A percentile compares a stretch with the other conserved stretches of the same genome.
phyloP scores from a whole-genome alignment of 2,329 filamentous ascomycete genomes.

The Trichothecium roseum region DNA sequence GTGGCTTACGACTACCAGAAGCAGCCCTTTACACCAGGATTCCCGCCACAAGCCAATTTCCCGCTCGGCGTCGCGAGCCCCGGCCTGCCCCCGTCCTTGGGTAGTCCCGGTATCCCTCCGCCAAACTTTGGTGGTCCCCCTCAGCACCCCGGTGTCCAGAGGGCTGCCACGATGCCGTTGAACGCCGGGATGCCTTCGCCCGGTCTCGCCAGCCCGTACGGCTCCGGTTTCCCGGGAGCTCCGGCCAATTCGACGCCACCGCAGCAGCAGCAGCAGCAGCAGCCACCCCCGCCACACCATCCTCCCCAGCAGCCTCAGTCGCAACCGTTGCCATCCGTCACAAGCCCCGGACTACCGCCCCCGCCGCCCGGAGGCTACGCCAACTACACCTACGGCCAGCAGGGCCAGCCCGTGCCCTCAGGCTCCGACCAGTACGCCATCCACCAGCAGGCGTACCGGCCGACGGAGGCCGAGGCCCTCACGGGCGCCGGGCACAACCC shows the following conservation, averaged over 20 bases:
- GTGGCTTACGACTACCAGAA: slow-evolving; percentile 45
- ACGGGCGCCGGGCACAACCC: slow-evolving; percentile 23
- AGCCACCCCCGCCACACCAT: slow-evolving; percentile 17
- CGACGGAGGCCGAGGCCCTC: slow-evolving; percentile 50
- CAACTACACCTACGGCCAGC: slow-evolving; percentile 35
- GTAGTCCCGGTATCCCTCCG: slow-evolving; percentile 28
- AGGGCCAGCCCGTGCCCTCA: slow-evolving; percentile 7
- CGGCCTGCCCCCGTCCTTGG: slow-evolving; percentile 13
- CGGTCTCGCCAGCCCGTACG: slow-evolving; percentile 27
- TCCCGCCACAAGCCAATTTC: slow-evolving; percentile 35
- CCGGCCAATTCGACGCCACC: slow-evolving; percentile 33
- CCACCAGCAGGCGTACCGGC: slow-evolving; percentile 61
- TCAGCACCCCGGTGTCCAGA: slow-evolving; percentile 34
- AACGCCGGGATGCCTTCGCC: slow-evolving; percentile 26
- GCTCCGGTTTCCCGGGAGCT: slow-evolving; percentile 28
- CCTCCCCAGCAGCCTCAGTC: slow-evolving; percentile 11
- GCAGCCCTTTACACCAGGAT: slow-evolving; percentile 41
- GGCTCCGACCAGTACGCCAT: slow-evolving; percentile 35
- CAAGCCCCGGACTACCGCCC: slow-evolving; percentile 25
- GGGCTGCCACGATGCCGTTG: slow-evolving; percentile 39
- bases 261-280: slow-evolving; percentile 31
- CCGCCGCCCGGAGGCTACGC: slow-evolving; percentile 45
- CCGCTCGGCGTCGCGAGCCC: slow-evolving; percentile 33
- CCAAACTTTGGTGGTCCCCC: slow-evolving; percentile 27
- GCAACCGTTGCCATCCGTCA: slow-evolving; percentile 8